Evolutionary conservation across 75 land plant genomes (phyloP).

Genomic region (Pinus taeda): DNA sequence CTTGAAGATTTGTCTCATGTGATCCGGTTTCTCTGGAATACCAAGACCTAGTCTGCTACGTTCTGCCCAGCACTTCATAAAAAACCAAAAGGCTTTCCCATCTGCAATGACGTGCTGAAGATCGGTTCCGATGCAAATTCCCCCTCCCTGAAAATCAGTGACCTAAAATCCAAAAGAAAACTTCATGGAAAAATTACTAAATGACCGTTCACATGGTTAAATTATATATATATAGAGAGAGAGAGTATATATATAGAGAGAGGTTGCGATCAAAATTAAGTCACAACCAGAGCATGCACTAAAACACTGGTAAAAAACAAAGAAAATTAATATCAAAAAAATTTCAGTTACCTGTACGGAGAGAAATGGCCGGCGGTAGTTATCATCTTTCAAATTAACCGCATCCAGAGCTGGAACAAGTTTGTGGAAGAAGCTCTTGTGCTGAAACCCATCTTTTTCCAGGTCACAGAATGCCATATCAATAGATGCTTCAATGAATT

Average conservation of each 20-base stretch:
- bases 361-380: not conserved
- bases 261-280: no score
- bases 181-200: no score
- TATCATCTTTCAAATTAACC: not conserved
- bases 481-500: not conserved
- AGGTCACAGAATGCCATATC: not conserved
- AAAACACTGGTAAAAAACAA: no score
- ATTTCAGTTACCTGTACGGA: not conserved
- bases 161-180: constrained; percentile 9
- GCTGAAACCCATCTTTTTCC: not conserved
- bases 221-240: no score
- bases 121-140: constrained; percentile 30
- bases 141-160: constrained; percentile 31
- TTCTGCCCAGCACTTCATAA: constrained; percentile 57
- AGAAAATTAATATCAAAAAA: not conserved
- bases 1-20: no score
- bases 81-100: constrained; percentile 36
- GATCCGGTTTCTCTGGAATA: no score
- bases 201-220: no score
- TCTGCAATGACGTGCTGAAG: constrained; percentile 40
- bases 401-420: not conserved
- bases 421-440: not conserved
- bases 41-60: not conserved
- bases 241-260: no score
- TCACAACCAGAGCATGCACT: no score